Evolutionary conservation across 108 stramenopile species (phyloP), one percentile per base, ranked within the genome.

Genomic region (Cyclotella baltica): DNA sequence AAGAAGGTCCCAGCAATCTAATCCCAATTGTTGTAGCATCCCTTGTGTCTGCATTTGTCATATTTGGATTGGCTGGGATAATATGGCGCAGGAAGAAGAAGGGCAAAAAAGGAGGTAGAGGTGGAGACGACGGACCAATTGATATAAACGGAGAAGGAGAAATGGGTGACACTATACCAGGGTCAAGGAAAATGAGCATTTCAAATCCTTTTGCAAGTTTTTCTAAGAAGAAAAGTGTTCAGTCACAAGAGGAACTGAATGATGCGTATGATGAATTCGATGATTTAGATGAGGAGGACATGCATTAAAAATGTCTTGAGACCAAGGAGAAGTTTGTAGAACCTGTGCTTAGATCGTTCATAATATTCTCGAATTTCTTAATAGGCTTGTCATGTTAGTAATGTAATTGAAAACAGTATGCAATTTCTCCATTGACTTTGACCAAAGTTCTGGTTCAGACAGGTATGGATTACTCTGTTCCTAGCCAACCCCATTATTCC

Each of bases 21-120:
- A 25, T 76, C 22, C 81, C 81, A 30, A 66, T 82, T 27, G 23
- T 82, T 31, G 75, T 76, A 6, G 75, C 81, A 2, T 37, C 64
- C 6, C 16, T 76, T 15, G 81, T 82, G 0, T 48, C 58, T 51
- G 64, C 58, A 50, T 82, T 82, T 28, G 48, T 76, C 1, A 47
- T 82, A 11, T 76, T 76, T 71, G 81, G 81, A 16, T 46, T 82
- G 28, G 62, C 36, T 40, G 68, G 67, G 18, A 76, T 82, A 43
- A 53, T 82, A 15, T 47, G 38, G 43, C 22, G 46, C 27, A 58
- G 47, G 58, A 38, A 65, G 47, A 73, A n/a, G 62, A 82, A 61
- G 29, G 40, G 59, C 23, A 34, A 22, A 52, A 19, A 1, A 62
- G 35, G 29, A 31, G 40, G 38, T 62, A 18, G 65, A 4, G 25